Percentiles rank a stretch among this genome's conserved stretches.
phyloP scores from a whole-genome alignment of 2,329 filamentous ascomycete genomes.

The Tolypocladium album region DNA sequence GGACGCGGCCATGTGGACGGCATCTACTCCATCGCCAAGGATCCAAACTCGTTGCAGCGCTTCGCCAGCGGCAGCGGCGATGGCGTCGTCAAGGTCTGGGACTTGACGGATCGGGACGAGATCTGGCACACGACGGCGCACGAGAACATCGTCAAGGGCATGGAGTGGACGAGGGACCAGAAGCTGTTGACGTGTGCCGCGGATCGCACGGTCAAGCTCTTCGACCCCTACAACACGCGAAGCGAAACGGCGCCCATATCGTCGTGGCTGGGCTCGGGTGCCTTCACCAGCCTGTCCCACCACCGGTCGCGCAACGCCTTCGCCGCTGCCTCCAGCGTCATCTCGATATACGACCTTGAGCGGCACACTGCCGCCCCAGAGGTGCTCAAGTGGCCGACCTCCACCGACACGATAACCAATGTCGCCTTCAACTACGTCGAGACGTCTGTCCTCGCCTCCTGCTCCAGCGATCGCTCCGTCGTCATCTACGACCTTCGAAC shows the following conservation, averaged over 20 bases:
- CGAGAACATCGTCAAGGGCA: slow-evolving; percentile 84
- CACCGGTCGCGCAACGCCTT: slow-evolving; percentile 73
- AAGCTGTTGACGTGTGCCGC: slow-evolving; percentile 80
- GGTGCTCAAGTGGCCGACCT: slow-evolving; percentile 76
- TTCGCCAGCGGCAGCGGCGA: slow-evolving; percentile 83
- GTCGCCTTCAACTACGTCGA: slow-evolving; percentile 90
- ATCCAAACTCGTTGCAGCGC: slow-evolving; percentile 61
- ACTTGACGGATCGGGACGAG: slow-evolving; percentile 60
- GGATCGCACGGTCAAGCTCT: slow-evolving; percentile 82
- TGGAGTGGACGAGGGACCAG: slow-evolving; percentile 79
- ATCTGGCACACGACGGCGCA: slow-evolving; percentile 74
- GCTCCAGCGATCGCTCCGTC: slow-evolving; percentile 74
- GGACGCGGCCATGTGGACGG: slow-evolving; percentile 90
- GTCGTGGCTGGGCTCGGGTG: slow-evolving; percentile 73
- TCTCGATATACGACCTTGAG: slow-evolving; percentile 83
- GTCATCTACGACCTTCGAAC: slow-evolving; percentile 90
- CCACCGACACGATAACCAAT: slow-evolving; percentile 80
- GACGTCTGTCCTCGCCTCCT: slow-evolving; percentile 79
- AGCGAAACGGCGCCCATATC: slow-evolving; percentile 61
- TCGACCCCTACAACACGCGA: slow-evolving; percentile 72
- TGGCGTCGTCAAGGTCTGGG: slow-evolving; percentile 90
- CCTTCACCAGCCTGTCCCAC: slow-evolving; percentile 76
- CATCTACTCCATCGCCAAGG: slow-evolving; percentile 66
- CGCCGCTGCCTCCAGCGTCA: slow-evolving; percentile 64
- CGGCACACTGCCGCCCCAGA: slow-evolving; percentile 72